These are phyloP conservation scores for Neoarthrinium moseri DNA, from an alignment of 2,329 filamentous ascomycete genomes.

Conservation along the genomic window DNA sequence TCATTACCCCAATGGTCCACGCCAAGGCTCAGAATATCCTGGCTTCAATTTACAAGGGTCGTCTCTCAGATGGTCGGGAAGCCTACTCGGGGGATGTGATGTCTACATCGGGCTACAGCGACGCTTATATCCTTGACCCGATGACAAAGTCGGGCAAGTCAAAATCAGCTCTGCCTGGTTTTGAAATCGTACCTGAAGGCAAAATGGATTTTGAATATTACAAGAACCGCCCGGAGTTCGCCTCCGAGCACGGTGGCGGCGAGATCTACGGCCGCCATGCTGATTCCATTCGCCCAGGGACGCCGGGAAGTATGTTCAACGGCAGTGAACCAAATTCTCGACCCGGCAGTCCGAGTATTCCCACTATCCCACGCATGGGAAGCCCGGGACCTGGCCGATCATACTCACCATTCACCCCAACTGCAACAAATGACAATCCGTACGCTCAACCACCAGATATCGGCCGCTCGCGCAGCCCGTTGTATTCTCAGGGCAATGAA, in stretches of 20 bases:
- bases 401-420: constrained; percentile 19
- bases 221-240: constrained; percentile 87
- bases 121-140: constrained; percentile 75
- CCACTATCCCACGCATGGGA: constrained; percentile 22
- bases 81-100: constrained; percentile 54
- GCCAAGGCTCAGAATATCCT: constrained; percentile 85
- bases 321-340: constrained; percentile 43
- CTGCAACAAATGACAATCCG: constrained; percentile 23
- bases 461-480: constrained; percentile 40
- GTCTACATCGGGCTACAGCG: constrained; percentile 73
- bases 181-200: constrained; percentile 85
- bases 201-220: constrained; percentile 89
- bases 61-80: constrained; percentile 66
- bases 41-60: constrained; percentile 80
- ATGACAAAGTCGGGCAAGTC: constrained; percentile 63
- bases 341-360: constrained; percentile 47
- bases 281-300: constrained; percentile 61
- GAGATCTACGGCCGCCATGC: constrained; percentile 60
- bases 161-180: constrained; percentile 59
- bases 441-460: constrained; percentile 24
- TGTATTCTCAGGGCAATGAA: constrained; percentile 52
- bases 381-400: constrained; percentile 24
- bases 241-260: constrained; percentile 80
- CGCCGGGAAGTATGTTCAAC: constrained; percentile 53
- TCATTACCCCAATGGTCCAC: constrained; percentile 95